Conservation (phyloP, 177 flowering plant genomes). For the Vitis hybrid region DNA sequence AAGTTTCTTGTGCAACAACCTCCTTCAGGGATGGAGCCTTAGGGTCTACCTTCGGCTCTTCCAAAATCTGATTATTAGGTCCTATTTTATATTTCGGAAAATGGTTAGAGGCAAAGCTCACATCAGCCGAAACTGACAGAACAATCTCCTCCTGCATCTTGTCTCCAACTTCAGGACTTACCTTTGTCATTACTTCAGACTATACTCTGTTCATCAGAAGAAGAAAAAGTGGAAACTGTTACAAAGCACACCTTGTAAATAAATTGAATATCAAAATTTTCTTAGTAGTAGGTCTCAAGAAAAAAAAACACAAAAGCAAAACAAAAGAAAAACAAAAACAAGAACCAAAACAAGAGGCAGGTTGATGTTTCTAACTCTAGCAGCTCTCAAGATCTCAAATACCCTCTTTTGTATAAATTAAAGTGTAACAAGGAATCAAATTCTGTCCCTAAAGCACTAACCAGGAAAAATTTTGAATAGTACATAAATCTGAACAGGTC, state of each 20-base stretch:
- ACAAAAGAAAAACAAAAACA: background rate
- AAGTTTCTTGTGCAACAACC: slow-evolving; percentile 70
- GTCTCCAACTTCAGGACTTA: slow-evolving; percentile 70
- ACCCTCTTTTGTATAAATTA: background rate
- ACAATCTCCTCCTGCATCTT: slow-evolving; percentile 37
- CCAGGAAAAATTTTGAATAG: background rate
- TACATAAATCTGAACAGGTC: too few species aligned
- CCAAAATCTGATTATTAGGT: slow-evolving; percentile 65
- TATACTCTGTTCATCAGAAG: slow-evolving; percentile 27
- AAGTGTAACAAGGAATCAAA: background rate
- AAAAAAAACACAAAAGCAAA: too few species aligned
- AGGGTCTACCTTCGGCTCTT: slow-evolving; percentile 57
- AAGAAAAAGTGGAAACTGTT: slow-evolving; percentile 1
- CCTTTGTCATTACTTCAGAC: slow-evolving; percentile 62
- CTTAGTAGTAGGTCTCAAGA: background rate
- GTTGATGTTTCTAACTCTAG: background rate
- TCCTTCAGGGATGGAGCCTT: slow-evolving; percentile 80
- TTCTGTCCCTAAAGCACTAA: background rate
- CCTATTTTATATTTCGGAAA: slow-evolving; percentile 91
- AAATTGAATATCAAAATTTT: slow-evolving; percentile 6
- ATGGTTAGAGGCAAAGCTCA: slow-evolving; percentile 64
- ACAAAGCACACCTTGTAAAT: background rate
- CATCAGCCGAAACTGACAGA: slow-evolving; percentile 76
- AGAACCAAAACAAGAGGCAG: background rate
- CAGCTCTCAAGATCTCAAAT: too few species aligned